Base-by-base conservation (phyloP, 768 basidiomycete genomes). In the Dictyophora rubrovolvata region DNA sequence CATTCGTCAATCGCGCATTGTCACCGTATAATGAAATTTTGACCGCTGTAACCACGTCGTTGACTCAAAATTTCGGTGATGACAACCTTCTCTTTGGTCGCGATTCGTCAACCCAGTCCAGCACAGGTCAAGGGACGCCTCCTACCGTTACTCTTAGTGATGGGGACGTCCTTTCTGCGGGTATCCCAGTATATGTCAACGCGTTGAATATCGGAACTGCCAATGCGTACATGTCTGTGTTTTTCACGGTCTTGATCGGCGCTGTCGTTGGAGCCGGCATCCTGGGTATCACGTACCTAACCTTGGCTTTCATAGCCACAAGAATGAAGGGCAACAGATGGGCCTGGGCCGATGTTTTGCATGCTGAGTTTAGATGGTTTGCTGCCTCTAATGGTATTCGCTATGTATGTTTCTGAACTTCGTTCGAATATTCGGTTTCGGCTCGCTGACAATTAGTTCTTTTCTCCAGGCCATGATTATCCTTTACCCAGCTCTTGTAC, bases 151-250 rank as follows among this genome's bases (percentile, higher is more conserved):
- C 87, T 2, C 62, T 75, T 21, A 72, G 73, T 9, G 84, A 85
- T 1, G 70, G 76, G 21, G 87, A 90, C 68, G 72, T 87, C 36
- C 79, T 94, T 18, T 74, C 86, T 63, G 86, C 87, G 18, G 93
- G 92, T 20, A 71, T 95, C 21, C 90, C 92, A 4, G 86, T 89
- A 34, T 94, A 85, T 65, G 83, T 83, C 62, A 92, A 87, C 66
- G 79, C 81, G 14, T 70, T 89, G 22, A 81, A 84, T 56, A 87
- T 97, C 60, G 83, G 87, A 10, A 86, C 85, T 0, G 87, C 86
- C 56, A 94, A 96, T 71, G 87, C 87, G 7, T 96, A 91, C 73
- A 87, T 89, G 80, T 93, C 91, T 5, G 73, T 85, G n/a, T 94
- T 96, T 70, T 72, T 94, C 48, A 74, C 80, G 51, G 75, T 76